These are phyloP conservation scores for Lachancea nothofagi DNA, from an alignment of 805 yeast genomes.

Conservation along the genomic window DNA sequence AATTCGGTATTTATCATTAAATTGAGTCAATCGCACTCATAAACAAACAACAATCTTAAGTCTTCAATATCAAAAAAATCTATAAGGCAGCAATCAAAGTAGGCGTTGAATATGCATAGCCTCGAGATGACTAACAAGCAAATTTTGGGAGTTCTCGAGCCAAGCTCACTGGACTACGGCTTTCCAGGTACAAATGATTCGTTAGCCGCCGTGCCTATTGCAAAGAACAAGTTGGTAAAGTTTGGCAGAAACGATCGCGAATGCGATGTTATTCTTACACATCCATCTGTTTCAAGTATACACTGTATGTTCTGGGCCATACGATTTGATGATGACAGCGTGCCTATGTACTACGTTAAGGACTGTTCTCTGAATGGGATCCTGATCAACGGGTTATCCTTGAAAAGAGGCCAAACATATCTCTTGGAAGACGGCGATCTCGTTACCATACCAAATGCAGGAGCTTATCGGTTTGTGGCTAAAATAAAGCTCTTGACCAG, in stretches of 20 bases:
- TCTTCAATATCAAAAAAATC: not conserved
- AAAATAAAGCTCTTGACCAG: constrained; percentile 10
- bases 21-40: no score
- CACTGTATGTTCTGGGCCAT: constrained; percentile 48
- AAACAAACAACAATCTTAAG: no score
- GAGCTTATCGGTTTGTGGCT: constrained; percentile 17
- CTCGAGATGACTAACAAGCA: not conserved
- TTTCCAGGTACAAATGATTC: constrained; percentile 1
- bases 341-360: constrained; percentile 45
- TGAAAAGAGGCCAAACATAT: constrained; percentile 32
- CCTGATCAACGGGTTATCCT: constrained; percentile 35
- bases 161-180: constrained; percentile 6
- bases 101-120: not conserved
- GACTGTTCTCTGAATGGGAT: constrained; percentile 52
- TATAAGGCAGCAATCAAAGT: not conserved
- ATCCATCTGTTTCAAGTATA: constrained; percentile 39
- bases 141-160: constrained; percentile 21
- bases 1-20: not conserved
- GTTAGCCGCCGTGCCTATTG: constrained; percentile 19
- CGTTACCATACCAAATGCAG: constrained; percentile 35
- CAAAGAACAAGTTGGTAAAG: constrained; percentile 34
- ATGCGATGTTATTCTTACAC: constrained; percentile 32
- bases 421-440: constrained; percentile 38
- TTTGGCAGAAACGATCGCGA: constrained; percentile 40
- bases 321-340: constrained; percentile 43